A percentile compares a stretch with the other conserved stretches of the same genome.
phyloP scores from a whole-genome alignment of 768 basidiomycete genomes.

The Lactifluus subvellereus region DNA sequence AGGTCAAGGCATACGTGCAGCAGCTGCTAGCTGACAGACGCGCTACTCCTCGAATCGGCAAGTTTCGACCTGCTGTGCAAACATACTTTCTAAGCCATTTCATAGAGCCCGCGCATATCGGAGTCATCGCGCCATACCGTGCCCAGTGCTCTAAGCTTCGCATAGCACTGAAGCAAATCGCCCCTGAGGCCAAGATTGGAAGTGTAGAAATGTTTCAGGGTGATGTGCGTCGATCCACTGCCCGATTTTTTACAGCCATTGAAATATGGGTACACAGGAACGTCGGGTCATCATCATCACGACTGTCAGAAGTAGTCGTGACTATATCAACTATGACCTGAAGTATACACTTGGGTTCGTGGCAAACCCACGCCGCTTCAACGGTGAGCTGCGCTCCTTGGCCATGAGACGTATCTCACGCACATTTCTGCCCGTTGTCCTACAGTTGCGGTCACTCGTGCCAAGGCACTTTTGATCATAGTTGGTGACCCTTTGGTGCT shows the following conservation, averaged over 20 bases:
- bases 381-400: slow-evolving; percentile 21
- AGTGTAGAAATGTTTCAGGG: slow-evolving; percentile 67
- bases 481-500: slow-evolving; percentile 55
- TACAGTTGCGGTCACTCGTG: slow-evolving; percentile 56
- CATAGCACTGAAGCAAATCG: slow-evolving; percentile 32
- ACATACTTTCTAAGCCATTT: not conserved
- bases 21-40: slow-evolving; percentile 26
- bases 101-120: slow-evolving; percentile 48
- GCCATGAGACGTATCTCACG: not conserved
- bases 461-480: slow-evolving; percentile 53
- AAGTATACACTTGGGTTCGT: slow-evolving; percentile 30
- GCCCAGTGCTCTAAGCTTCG: slow-evolving; percentile 37
- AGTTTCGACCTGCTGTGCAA: not conserved
- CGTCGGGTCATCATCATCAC: slow-evolving; percentile 38
- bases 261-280: slow-evolving; percentile 28
- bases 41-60: slow-evolving; percentile 37
- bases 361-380: slow-evolving; percentile 30
- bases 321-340: slow-evolving; percentile 23
- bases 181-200: slow-evolving; percentile 47
- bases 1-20: slow-evolving; percentile 45
- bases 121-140: slow-evolving; percentile 57
- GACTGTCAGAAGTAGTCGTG: slow-evolving; percentile 35
- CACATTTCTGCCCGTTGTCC: not conserved
- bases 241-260: not conserved
- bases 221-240: slow-evolving; percentile 34